Conservation (phyloP, 352 stramenopile genomes). For the Phytopythium delawarense region DNA sequence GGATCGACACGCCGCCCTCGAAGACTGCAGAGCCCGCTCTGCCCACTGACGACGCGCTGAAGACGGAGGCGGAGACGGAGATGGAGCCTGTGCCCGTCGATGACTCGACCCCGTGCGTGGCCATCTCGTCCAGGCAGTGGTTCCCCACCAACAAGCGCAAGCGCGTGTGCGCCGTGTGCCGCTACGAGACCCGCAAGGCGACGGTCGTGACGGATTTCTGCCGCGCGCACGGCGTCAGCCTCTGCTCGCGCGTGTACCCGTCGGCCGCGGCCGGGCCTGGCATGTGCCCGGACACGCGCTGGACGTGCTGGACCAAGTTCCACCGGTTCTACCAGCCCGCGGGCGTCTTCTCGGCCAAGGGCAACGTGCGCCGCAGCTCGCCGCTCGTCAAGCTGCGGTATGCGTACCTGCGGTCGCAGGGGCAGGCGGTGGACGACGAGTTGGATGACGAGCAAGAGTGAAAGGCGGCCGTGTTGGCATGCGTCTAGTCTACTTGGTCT, state of each 20-base stretch:
- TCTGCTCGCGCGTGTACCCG: not conserved
- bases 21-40: too few species aligned
- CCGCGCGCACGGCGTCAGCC: not conserved
- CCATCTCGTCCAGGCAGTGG: not conserved
- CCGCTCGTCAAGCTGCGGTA: not conserved
- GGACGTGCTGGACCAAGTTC: constrained; percentile 1
- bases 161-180: not conserved
- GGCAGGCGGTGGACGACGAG: too few species aligned
- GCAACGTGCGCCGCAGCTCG: not conserved
- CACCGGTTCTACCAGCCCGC: not conserved
- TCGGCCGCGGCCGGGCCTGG: not conserved
- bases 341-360: not conserved
- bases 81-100: not conserved
- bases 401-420: not conserved
- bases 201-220: not conserved
- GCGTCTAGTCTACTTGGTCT: not conserved
- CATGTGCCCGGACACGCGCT: not conserved
- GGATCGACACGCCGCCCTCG: too few species aligned
- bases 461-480: not conserved
- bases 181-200: not conserved
- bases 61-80: too few species aligned
- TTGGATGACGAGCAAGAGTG: too few species aligned
- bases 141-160: not conserved
- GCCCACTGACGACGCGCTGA: too few species aligned
- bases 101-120: not conserved